Evolutionary conservation across 345 rosid species (phyloP).

Genomic region (Eutrema japonicum): DNA sequence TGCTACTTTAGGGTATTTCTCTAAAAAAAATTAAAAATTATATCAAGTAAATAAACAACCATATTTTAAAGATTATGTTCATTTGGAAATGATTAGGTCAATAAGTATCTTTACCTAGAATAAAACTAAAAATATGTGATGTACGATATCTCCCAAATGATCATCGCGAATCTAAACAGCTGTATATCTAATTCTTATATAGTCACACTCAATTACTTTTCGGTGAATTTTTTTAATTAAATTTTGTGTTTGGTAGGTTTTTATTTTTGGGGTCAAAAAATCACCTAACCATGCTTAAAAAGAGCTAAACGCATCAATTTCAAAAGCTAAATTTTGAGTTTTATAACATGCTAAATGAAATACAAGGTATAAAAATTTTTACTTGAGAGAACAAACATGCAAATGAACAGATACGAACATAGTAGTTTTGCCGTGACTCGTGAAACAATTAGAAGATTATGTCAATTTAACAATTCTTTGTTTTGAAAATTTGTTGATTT

Average conservation of each 20-base stretch:
- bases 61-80: no score
- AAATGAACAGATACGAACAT: conserved; percentile 14
- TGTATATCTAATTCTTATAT: background rate
- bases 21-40: no score
- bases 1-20: no score
- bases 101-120: no score
- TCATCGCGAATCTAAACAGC: no score
- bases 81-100: background rate
- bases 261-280: background rate
- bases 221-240: no score
- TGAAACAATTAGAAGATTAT: background rate
- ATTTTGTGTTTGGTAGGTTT: background rate
- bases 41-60: background rate
- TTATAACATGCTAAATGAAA: background rate
- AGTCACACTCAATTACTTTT: background rate
- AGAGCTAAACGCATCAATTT: background rate
- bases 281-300: background rate
- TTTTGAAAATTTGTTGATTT: conserved; percentile 9
- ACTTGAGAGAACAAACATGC: conserved; percentile 9
- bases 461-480: background rate
- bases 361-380: background rate
- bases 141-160: no score
- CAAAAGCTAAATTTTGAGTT: background rate
- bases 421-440: conserved; percentile 8
- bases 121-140: no score